Conservation (phyloP, 371 early-diverging fungal genomes). For the Lichtheimia hyalospora region DNA sequence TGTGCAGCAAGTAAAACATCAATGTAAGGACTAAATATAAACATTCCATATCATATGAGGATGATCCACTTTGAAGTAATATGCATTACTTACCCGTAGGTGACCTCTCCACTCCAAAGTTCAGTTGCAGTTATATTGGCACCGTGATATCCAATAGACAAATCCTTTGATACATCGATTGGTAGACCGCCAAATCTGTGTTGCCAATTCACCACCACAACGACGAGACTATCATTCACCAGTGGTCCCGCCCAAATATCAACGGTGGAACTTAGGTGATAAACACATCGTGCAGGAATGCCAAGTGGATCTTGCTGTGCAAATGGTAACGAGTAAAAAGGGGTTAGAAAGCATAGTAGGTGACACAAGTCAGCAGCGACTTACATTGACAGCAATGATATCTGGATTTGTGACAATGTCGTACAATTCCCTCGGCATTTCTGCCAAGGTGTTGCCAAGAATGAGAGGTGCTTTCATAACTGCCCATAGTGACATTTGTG, state of each 20-base stretch:
- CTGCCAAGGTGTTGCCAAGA: constrained; percentile 33
- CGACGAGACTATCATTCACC: background rate
- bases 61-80: too few species aligned
- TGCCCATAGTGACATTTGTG: constrained; percentile 47
- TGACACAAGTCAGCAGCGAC: background rate
- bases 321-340: background rate
- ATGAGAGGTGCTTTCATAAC: constrained; percentile 47
- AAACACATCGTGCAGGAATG: constrained; percentile 7
- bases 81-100: background rate
- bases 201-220: constrained; percentile 11
- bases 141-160: background rate
- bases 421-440: constrained; percentile 18
- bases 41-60: too few species aligned
- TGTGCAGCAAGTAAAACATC: too few species aligned
- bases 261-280: background rate
- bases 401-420: constrained; percentile 29
- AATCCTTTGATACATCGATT: background rate
- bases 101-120: background rate
- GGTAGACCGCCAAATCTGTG: background rate
- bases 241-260: constrained; percentile 17
- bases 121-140: background rate
- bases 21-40: too few species aligned
- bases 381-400: constrained; percentile 38
- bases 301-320: constrained; percentile 39
- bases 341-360: background rate